A percentile compares a stretch with the other conserved stretches of the same genome.
Conservation (phyloP, 2,329 filamentous ascomycete genomes). For the Talaromyces amestolkiae region DNA sequence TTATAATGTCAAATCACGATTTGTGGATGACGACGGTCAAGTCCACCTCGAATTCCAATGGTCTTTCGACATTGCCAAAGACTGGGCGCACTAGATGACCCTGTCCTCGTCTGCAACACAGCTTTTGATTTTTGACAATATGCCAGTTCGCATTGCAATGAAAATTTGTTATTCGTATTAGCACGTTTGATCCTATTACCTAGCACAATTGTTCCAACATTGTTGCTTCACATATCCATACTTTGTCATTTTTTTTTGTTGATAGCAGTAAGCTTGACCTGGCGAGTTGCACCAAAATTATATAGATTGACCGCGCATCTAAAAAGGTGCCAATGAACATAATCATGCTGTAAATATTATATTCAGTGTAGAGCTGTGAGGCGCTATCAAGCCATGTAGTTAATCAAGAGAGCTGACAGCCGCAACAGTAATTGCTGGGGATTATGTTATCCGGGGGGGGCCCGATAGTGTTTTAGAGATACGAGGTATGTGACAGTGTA, state of each 20-base stretch:
- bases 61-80: constrained; percentile 95
- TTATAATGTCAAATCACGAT: constrained; percentile 85
- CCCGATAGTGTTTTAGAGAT: not conserved
- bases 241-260: not conserved
- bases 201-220: not conserved
- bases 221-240: not conserved
- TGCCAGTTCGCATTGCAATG: not conserved
- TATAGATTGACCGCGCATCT: not conserved
- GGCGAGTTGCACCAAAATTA: not conserved
- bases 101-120: not conserved
- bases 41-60: constrained; percentile 90
- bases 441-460: not conserved
- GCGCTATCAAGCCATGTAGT: not conserved
- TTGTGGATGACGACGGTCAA: constrained; percentile 92
- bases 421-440: not conserved
- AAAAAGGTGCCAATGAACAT: not conserved
- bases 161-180: not conserved
- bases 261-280: not conserved
- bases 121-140: not conserved
- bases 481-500: not conserved
- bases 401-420: no score
- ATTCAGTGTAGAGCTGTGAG: not conserved
- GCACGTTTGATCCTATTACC: not conserved
- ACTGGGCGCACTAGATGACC: constrained; percentile 58
- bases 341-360: not conserved